Conservation (phyloP, 2,329 filamentous ascomycete genomes). For the Cladosporium halotolerans region DNA sequence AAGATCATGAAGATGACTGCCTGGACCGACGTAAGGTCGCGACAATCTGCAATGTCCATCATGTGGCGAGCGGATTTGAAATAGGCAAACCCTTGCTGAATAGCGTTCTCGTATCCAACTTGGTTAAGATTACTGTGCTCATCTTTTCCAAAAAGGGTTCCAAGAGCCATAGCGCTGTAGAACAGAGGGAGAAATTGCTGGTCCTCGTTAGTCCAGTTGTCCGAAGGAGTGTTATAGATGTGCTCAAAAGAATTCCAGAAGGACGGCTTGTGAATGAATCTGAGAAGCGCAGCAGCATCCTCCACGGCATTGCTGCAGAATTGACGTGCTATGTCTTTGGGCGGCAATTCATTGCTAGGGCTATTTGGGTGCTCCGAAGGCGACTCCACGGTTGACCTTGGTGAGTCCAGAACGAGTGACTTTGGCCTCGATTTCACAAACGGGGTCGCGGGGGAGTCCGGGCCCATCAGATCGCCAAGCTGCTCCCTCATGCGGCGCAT, state of each 20-base stretch:
- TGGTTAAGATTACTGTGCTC: slow-evolving; percentile 31
- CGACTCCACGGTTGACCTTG: slow-evolving; percentile 52
- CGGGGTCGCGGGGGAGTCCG: slow-evolving; percentile 51
- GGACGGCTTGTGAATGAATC: slow-evolving; percentile 72
- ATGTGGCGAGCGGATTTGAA: slow-evolving; percentile 44
- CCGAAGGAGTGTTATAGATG: slow-evolving; percentile 62
- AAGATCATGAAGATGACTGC: slow-evolving; percentile 49
- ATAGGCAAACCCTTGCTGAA: slow-evolving; percentile 46
- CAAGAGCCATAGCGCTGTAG: slow-evolving; percentile 44
- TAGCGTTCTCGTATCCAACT: slow-evolving; percentile 40
- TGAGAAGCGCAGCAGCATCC: slow-evolving; percentile 57
- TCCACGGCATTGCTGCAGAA: slow-evolving; percentile 56
- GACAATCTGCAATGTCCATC: slow-evolving; percentile 48
- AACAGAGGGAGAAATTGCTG: slow-evolving; percentile 43
- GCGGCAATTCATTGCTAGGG: slow-evolving; percentile 61
- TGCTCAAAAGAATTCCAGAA: slow-evolving; percentile 73
- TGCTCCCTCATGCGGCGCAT: slow-evolving; percentile 81
- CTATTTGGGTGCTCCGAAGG: slow-evolving; percentile 33
- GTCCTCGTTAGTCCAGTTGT: slow-evolving; percentile 41
- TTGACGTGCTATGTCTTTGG: slow-evolving; percentile 50
- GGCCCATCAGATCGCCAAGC: slow-evolving; percentile 69
- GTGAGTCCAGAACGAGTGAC: slow-evolving; percentile 62
- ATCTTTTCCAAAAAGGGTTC: slow-evolving; percentile 41
- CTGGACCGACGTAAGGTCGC: slow-evolving; percentile 45
- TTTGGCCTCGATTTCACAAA: slow-evolving; percentile 51